These are phyloP conservation scores for Colletotrichum lini DNA, from an alignment of 2,329 filamentous ascomycete genomes.

Conservation along the genomic window DNA sequence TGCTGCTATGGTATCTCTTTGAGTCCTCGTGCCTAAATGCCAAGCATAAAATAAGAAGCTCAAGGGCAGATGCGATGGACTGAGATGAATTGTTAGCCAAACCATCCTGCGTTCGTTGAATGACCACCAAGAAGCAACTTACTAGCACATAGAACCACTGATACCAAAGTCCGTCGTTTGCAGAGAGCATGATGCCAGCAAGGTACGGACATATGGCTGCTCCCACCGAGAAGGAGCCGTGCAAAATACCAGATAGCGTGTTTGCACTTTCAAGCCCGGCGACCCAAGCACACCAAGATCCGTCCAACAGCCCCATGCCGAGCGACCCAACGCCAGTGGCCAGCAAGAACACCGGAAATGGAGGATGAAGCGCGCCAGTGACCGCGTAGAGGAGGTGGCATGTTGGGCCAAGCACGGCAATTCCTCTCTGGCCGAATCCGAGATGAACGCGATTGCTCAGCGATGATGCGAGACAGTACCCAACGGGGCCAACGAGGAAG, in stretches of 20 bases:
- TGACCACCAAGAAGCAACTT: conserved; percentile 33
- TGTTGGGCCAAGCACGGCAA: conserved; percentile 56
- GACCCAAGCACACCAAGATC: conserved; percentile 62
- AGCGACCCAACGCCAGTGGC: conserved; percentile 69
- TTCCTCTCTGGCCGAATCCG: conserved; percentile 72
- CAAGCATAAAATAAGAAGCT: conserved; percentile 64
- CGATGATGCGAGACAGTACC: conserved; percentile 60
- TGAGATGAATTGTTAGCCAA: not conserved
- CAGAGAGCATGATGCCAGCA: conserved; percentile 80
- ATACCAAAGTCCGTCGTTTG: conserved; percentile 75
- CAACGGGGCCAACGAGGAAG: conserved; percentile 58
- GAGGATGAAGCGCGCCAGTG: conserved; percentile 76
- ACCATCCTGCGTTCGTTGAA: accelerated
- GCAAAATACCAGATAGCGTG: conserved; percentile 76
- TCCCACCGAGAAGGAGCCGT: conserved; percentile 80
- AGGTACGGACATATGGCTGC: conserved; percentile 78
- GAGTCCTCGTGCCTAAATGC: conserved; percentile 77
- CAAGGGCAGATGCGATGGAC: conserved; percentile 64
- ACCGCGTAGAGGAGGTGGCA: conserved; percentile 70
- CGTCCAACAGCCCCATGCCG: conserved; percentile 59
- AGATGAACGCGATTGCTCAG: conserved; percentile 56
- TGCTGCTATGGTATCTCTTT: conserved; percentile 64
- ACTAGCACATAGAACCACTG: conserved; percentile 84
- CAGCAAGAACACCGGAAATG: conserved; percentile 76
- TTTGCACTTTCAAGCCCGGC: conserved; percentile 57